These are phyloP conservation scores for Catharanthus roseus DNA, from an alignment of 257 asterid species.

Conservation along the genomic window DNA sequence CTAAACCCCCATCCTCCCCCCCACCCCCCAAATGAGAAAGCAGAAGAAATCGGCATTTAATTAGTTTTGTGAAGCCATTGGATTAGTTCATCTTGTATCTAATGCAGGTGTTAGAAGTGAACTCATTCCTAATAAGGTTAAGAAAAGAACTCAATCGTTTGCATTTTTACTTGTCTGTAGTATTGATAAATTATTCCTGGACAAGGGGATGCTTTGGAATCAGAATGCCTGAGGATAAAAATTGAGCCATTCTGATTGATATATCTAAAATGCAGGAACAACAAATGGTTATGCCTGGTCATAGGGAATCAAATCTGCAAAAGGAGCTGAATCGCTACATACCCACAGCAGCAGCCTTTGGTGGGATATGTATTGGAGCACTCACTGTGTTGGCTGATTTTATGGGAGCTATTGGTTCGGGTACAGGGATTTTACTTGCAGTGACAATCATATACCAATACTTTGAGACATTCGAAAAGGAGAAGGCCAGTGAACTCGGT, in stretches of 20 bases:
- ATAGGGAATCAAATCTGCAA: slow-evolving; percentile 57
- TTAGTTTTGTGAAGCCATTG: background rate
- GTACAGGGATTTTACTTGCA: slow-evolving; percentile 66
- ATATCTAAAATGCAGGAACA: slow-evolving; percentile 45
- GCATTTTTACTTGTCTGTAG: background rate
- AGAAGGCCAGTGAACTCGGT: slow-evolving; percentile 69
- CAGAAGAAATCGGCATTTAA: too few relatives aligned
- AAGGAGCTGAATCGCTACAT: slow-evolving; percentile 65
- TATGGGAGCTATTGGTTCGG: slow-evolving; percentile 77
- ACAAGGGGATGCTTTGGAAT: background rate
- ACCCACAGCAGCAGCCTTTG: slow-evolving; percentile 74
- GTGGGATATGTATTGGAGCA: slow-evolving; percentile 75
- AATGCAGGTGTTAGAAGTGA: background rate
- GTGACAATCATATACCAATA: slow-evolving; percentile 71
- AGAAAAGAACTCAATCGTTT: background rate
- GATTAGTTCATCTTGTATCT: background rate
- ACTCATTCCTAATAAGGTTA: background rate
- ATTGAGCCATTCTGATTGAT: too few relatives aligned
- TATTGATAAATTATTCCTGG: background rate
- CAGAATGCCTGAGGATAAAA: background rate
- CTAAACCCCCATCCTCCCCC: background rate
- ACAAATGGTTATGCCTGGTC: slow-evolving; percentile 89
- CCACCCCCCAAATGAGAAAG: background rate
- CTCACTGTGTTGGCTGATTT: slow-evolving; percentile 64
- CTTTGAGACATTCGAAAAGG: slow-evolving; percentile 74